These are phyloP conservation scores for Phlegmacium glaucopus DNA, from an alignment of 768 basidiomycete species.

Conservation along the genomic window DNA sequence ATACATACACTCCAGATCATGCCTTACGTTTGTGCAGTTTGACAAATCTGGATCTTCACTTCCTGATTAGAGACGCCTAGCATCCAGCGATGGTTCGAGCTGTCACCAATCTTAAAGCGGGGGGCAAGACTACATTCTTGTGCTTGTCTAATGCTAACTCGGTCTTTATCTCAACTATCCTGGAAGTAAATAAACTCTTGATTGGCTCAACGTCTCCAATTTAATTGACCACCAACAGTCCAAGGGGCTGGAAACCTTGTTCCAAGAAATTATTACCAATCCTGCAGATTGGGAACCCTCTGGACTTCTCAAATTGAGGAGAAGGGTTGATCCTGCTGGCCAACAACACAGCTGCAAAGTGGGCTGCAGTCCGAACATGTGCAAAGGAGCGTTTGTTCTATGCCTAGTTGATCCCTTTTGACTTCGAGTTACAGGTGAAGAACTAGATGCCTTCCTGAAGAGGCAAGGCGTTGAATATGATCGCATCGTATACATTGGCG, in stretches of 20 bases:
- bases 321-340: slow-evolving; percentile 71
- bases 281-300: slow-evolving; percentile 78
- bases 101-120: slow-evolving; percentile 71
- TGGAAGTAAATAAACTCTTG: slow-evolving; percentile 50
- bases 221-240: slow-evolving; percentile 41
- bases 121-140: slow-evolving; percentile 71
- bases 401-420: neutral
- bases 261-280: slow-evolving; percentile 89
- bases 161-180: slow-evolving; percentile 87
- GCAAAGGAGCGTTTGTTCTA: slow-evolving; percentile 66
- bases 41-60: neutral
- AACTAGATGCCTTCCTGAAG: slow-evolving; percentile 78
- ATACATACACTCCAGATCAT: slow-evolving; percentile 72
- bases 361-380: slow-evolving; percentile 97
- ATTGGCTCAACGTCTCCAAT: neutral
- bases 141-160: slow-evolving; percentile 94
- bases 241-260: slow-evolving; percentile 68
- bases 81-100: slow-evolving; percentile 96
- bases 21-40: slow-evolving; percentile 68
- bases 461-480: slow-evolving; percentile 62
- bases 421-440: slow-evolving; percentile 60
- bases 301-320: slow-evolving; percentile 69
- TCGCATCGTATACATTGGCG: slow-evolving; percentile 86
- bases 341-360: slow-evolving; percentile 81
- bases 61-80: slow-evolving; percentile 35